phyloP scores from a whole-genome alignment of 305 asterid species.

The Fraxinus sp. region DNA sequence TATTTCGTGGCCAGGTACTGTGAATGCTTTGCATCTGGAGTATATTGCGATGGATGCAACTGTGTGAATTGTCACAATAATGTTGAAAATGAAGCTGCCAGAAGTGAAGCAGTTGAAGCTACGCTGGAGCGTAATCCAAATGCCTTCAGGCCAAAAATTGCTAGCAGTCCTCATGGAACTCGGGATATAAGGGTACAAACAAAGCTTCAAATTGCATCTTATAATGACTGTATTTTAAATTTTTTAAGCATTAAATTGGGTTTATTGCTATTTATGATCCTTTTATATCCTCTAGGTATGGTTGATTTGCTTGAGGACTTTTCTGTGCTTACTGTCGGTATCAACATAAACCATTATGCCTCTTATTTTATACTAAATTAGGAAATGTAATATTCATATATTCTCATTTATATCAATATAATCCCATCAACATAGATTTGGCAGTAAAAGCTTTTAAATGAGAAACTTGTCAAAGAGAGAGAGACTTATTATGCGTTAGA shows the following conservation, averaged over 20 bases:
- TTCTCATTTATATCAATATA: neutral
- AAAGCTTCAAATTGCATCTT: conserved; percentile 25
- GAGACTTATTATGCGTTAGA: neutral
- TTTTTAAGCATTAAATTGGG: neutral
- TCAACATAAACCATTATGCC: conserved; percentile 1
- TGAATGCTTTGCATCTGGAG: conserved; percentile 96
- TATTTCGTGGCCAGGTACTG: conserved; percentile 63
- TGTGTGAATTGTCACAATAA: conserved; percentile 88
- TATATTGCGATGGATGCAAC: conserved; percentile 91
- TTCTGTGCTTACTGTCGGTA: neutral
- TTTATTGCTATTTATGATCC: neutral
- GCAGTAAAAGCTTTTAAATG: neutral
- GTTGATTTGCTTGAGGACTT: neutral
- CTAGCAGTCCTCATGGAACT: conserved; percentile 86
- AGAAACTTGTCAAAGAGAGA: neutral
- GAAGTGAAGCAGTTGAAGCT: conserved; percentile 92
- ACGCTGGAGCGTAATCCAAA: conserved; percentile 91
- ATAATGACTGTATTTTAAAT: conserved; percentile 3
- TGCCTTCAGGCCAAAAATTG: conserved; percentile 97
- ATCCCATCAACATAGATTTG: neutral
- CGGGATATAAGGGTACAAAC: conserved; percentile 68
- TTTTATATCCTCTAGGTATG: neutral
- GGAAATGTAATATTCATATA: neutral
- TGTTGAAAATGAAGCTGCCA: conserved; percentile 81
- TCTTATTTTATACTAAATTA: neutral